Evolutionary conservation across 179 eudicot genomes (phyloP), one percentile per base, ranked within the genome.

Genomic region (Sideroxylon spinosum): DNA sequence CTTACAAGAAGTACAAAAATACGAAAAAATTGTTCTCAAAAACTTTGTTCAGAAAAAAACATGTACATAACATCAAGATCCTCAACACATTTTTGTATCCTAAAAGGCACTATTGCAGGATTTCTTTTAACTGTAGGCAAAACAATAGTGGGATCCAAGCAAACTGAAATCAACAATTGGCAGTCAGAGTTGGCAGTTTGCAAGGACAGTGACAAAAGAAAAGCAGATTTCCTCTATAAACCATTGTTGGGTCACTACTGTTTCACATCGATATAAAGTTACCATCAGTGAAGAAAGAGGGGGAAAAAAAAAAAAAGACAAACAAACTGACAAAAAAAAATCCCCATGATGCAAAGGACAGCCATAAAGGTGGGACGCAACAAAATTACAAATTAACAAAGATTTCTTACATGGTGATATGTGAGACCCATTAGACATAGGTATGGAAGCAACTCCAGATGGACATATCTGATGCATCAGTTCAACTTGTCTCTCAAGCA

Each of bases 401-500:
- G 14, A 20, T 60, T 68, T 67, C 92, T 87, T 88, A 93, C 98
- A 76, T 81, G 86, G 87, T 73, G 87, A 75, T 77, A 87, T 85
- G 74, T 82, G 86, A 78, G 94, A 87, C 80, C 93, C 93, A 85
- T 92, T 92, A n/a, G 98, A 63, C 78, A 84, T 81, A 56, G 91
- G 80, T 57, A 83, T 71, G 20, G 91, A 73, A 78, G 86, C 79
- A 85, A 83, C 86, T 74, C 86, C 90, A 84, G 89, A 26, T 61
- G 90, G 84, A 68, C 81, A 80, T 70, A 88, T 75, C 70, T 91
- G 93, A 49, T 53, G 85, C 94, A 91, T 94, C 72, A 90, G 85
- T 76, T 81, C 82, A 69, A 81, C 90, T 78, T 96, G 99, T 84
- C 81, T 87, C 86, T 89, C 90, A 75, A 96, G 92, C 86, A 96